A percentile compares a stretch with the other conserved stretches of the same genome.
These are phyloP conservation scores for Trichoderma polysporum DNA, from an alignment of 2,329 filamentous ascomycete species.

Conservation along the genomic window DNA sequence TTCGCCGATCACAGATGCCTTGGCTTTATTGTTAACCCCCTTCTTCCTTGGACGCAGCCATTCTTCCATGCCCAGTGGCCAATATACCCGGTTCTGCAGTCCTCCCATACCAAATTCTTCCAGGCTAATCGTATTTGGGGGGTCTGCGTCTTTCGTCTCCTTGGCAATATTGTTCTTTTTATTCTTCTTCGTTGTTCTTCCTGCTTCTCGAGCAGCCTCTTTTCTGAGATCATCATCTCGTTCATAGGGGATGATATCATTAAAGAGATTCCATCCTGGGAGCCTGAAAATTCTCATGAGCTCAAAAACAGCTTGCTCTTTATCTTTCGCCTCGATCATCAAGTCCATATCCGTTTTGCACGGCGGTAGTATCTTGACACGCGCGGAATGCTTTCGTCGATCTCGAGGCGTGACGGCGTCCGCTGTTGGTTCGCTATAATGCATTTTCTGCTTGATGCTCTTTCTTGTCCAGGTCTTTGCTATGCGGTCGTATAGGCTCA, in stretches of 20 bases:
- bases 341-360: constrained; percentile 83
- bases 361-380: constrained; percentile 77
- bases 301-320: constrained; percentile 94
- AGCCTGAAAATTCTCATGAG: constrained; percentile 86
- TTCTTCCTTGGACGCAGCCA: constrained; percentile 83
- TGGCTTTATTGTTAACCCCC: constrained; percentile 47
- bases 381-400: constrained; percentile 79
- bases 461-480: constrained; percentile 81
- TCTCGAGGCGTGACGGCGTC: constrained; percentile 72
- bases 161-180: constrained; percentile 41
- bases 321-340: constrained; percentile 99
- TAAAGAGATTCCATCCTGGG: constrained; percentile 73
- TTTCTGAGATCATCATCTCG: constrained; percentile 69
- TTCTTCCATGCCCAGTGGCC: constrained; percentile 86
- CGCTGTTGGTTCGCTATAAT: constrained; percentile 75
- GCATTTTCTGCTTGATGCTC: constrained; percentile 90
- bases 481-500: constrained; percentile 71
- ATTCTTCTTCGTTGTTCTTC: constrained; percentile 42
- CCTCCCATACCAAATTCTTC: constrained; percentile 86
- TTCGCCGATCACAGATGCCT: neutral
- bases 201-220: constrained; percentile 6
- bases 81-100: constrained; percentile 77
- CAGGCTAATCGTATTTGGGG: constrained; percentile 52
- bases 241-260: constrained; percentile 74
- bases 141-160: constrained; percentile 30